These are phyloP conservation scores for Phragmites australis DNA, from an alignment of 176 grass and related monocot species.

Conservation along the genomic window DNA sequence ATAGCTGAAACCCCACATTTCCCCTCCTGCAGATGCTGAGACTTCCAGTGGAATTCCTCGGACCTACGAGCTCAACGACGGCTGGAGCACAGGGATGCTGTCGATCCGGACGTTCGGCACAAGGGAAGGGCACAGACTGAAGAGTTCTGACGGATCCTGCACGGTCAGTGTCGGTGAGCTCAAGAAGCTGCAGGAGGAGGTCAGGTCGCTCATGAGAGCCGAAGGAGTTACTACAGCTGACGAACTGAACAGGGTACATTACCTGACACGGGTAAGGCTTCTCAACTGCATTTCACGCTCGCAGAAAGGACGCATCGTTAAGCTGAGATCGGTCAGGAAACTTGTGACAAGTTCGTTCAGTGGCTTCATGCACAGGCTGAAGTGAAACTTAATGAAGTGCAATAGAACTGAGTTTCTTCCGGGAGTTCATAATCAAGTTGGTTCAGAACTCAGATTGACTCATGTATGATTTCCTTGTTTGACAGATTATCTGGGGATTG, in stretches of 20 bases:
- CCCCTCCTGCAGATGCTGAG: slow-evolving; percentile 8
- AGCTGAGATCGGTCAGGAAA: slow-evolving; percentile 44
- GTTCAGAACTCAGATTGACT: background rate
- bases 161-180: slow-evolving; percentile 35
- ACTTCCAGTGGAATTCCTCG: background rate
- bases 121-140: slow-evolving; percentile 7
- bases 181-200: slow-evolving; percentile 49
- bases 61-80: slow-evolving; percentile 22
- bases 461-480: slow-evolving; percentile 7
- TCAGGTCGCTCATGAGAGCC: slow-evolving; percentile 26
- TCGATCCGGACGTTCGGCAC: slow-evolving; percentile 58
- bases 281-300: slow-evolving; percentile 43
- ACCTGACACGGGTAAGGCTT: slow-evolving; percentile 35
- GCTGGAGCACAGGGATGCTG: slow-evolving; percentile 40
- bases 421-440: background rate
- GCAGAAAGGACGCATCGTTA: slow-evolving; percentile 28
- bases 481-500: slow-evolving; percentile 47
- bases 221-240: slow-evolving; percentile 6
- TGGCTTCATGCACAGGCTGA: slow-evolving; percentile 35
- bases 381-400: slow-evolving; percentile 48
- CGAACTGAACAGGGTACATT: slow-evolving; percentile 22
- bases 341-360: slow-evolving; percentile 47
- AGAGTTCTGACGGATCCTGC: background rate
- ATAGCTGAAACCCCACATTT: background rate
- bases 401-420: background rate